Evolutionary conservation across 306 rosid species (phyloP).

Genomic region (Dalbergia cochinchinensis): DNA sequence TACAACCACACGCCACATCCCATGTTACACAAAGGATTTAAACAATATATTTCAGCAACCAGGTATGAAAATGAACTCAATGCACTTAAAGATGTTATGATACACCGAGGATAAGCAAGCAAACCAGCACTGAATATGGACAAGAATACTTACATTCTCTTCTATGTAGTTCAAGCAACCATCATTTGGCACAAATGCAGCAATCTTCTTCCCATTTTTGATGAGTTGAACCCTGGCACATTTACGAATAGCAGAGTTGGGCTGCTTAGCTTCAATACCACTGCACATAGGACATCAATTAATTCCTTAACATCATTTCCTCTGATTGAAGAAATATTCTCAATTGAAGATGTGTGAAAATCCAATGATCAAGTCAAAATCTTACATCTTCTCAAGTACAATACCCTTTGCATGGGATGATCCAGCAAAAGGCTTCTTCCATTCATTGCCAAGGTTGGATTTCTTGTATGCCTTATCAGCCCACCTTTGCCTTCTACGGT

Average conservation of each 20-base stretch:
- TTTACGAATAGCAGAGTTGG: constrained; percentile 87
- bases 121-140: not conserved
- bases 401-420: constrained; percentile 90
- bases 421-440: constrained; percentile 93
- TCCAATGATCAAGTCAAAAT: not conserved
- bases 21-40: not conserved
- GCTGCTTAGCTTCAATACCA: constrained; percentile 92
- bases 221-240: constrained; percentile 91
- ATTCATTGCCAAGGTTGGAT: constrained; percentile 85
- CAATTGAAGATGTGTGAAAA: not conserved
- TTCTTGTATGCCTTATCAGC: constrained; percentile 82
- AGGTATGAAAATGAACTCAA: not conserved
- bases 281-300: constrained; percentile 47
- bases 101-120: not conserved
- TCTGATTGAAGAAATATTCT: not conserved
- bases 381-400: constrained; percentile 88
- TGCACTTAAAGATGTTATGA: not conserved
- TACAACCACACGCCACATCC: constrained; percentile 35
- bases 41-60: not conserved
- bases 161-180: constrained; percentile 83
- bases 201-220: constrained; percentile 87
- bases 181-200: constrained; percentile 88
- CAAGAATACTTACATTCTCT: constrained; percentile 66
- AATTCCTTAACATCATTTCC: not conserved
- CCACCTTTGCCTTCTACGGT: constrained; percentile 84